phyloP scores from a whole-genome alignment of 331 rosid species.

The Malus hybrid region DNA sequence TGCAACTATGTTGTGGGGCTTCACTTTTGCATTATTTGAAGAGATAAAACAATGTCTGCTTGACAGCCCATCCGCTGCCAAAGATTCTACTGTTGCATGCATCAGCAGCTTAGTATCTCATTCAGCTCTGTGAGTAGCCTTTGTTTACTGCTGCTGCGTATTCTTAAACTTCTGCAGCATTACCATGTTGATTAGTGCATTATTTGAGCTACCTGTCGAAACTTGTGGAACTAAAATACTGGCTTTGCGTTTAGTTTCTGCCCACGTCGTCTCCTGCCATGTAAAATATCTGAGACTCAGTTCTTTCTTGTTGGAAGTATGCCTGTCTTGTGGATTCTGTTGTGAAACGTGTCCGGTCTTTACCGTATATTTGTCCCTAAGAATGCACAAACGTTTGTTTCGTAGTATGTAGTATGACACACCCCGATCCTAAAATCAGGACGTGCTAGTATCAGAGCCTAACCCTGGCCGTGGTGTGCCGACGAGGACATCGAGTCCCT shows the following conservation, averaged over 20 bases:
- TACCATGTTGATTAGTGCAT: background rate
- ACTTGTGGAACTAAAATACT: background rate
- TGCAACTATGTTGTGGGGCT: background rate
- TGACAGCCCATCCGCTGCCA: constrained; percentile 3
- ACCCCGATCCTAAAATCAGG: too few relatives aligned
- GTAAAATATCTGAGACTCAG: background rate
- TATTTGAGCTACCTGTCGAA: background rate
- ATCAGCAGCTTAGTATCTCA: background rate
- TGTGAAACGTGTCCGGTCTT: background rate
- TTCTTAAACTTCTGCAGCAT: background rate
- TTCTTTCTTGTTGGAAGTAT: background rate
- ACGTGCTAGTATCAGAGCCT: too few relatives aligned
- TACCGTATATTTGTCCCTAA: too few relatives aligned
- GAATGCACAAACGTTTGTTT: too few relatives aligned
- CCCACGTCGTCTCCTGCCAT: background rate
- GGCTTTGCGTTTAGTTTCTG: background rate
- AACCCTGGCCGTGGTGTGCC: too few relatives aligned
- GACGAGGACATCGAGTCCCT: too few relatives aligned
- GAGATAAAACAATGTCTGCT: background rate
- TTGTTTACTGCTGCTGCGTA: background rate
- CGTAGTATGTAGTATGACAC: too few relatives aligned
- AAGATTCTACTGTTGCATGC: background rate
- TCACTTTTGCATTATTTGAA: background rate
- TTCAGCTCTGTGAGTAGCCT: background rate
- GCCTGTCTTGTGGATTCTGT: background rate